Conservation (phyloP, 768 basidiomycete species). For the Leccinum arenicola region DNA sequence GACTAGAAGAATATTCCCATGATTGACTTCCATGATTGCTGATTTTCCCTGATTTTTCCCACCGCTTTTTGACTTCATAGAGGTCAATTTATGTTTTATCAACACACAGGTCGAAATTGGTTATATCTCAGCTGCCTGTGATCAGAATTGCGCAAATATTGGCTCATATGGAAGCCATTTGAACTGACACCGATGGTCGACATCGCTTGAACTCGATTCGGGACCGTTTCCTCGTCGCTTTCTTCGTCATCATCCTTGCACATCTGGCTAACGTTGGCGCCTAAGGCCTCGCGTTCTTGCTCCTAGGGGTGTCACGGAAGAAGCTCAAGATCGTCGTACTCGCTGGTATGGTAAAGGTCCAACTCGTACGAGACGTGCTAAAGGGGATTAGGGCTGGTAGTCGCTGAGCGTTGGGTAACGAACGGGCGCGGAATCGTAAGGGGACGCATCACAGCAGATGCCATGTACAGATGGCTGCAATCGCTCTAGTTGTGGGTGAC, state of each 20-base stretch:
- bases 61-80: too few species aligned
- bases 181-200: constrained; percentile 31
- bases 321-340: constrained; percentile 33
- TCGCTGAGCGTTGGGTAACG: constrained; percentile 31
- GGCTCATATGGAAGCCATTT: too few species aligned
- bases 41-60: too few species aligned
- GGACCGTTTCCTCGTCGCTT: constrained; percentile 34
- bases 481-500: constrained; percentile 33
- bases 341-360: constrained; percentile 29
- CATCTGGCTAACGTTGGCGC: constrained; percentile 32
- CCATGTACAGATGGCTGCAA: constrained; percentile 20
- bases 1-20: too few species aligned
- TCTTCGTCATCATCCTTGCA: constrained; percentile 34
- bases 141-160: too few species aligned
- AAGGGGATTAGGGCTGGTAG: constrained; percentile 41
- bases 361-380: constrained; percentile 33
- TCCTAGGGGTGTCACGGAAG: constrained; percentile 30
- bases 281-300: constrained; percentile 24
- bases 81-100: too few species aligned
- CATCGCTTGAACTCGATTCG: constrained; percentile 36
- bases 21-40: too few species aligned
- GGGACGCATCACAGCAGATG: constrained; percentile 24
- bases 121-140: too few species aligned
- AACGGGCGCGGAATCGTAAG: constrained; percentile 20
- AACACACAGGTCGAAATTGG: too few species aligned